Percentiles rank a stretch among this genome's conserved stretches.
phyloP scores from a whole-genome alignment of 345 rosid species.

The Aegle marmelos region DNA sequence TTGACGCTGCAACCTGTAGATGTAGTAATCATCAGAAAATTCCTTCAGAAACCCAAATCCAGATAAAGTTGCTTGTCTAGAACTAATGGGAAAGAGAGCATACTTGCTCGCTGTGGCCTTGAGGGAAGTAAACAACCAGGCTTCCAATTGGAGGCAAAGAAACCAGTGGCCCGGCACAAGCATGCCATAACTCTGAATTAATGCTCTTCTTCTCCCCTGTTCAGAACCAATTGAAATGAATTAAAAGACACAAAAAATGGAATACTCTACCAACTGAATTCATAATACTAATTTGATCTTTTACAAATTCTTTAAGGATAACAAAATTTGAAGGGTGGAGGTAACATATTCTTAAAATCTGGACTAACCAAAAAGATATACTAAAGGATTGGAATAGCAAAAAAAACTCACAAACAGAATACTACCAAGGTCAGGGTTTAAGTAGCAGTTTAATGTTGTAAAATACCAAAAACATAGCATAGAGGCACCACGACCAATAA shows the following conservation, averaged over 20 bases:
- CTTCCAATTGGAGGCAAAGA: slow-evolving; percentile 93
- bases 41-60: slow-evolving; percentile 15
- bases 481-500: background rate
- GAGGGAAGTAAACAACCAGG: slow-evolving; percentile 95
- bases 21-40: slow-evolving; percentile 2
- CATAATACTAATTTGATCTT: background rate
- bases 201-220: slow-evolving; percentile 82
- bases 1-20: slow-evolving; percentile 71
- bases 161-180: slow-evolving; percentile 96
- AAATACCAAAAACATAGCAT: background rate
- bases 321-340: background rate
- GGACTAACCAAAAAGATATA: background rate
- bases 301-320: background rate
- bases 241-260: slow-evolving; percentile 4
- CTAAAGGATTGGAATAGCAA: background rate
- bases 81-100: slow-evolving; percentile 20
- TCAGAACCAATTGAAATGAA: slow-evolving; percentile 18
- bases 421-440: background rate
- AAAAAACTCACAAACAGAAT: background rate
- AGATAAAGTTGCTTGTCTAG: slow-evolving; percentile 3
- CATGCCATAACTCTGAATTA: slow-evolving; percentile 95
- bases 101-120: slow-evolving; percentile 98
- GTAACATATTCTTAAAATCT: background rate
- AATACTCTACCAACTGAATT: background rate
- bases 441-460: background rate